These are phyloP conservation scores for Hypoxylon sp. DNA, from an alignment of 2,329 filamentous ascomycete genomes.

Conservation along the genomic window DNA sequence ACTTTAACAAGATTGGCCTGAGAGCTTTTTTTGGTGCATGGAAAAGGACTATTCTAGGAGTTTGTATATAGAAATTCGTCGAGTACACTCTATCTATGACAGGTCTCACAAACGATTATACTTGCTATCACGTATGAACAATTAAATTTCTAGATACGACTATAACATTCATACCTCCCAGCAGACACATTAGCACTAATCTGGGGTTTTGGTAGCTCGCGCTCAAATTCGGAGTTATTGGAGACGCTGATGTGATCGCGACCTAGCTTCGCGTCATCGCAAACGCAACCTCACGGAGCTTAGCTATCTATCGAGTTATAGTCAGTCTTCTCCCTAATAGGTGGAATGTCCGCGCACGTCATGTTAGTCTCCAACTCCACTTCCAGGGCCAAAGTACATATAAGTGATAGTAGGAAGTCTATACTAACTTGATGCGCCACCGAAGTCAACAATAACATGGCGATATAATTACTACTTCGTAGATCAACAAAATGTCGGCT, in stretches of 20 bases:
- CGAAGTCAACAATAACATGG: background rate
- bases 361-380: slow-evolving; percentile 39
- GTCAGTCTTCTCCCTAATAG: slow-evolving; percentile 26
- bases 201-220: slow-evolving; percentile 11
- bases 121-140: background rate
- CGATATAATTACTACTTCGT: background rate
- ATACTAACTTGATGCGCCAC: background rate
- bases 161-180: background rate
- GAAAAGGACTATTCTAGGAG: background rate
- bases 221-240: slow-evolving; percentile 4
- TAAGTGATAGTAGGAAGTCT: slow-evolving; percentile 16
- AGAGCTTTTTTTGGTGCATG: too few relatives aligned
- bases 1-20: background rate
- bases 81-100: too few relatives aligned
- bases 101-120: background rate
- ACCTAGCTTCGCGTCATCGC: slow-evolving; percentile 35
- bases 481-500: slow-evolving; percentile 50
- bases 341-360: slow-evolving; percentile 37
- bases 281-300: slow-evolving; percentile 27
- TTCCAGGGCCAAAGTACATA: slow-evolving; percentile 12
- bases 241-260: slow-evolving; percentile 35
- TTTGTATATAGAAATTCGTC: too few relatives aligned
- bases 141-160: too few relatives aligned
- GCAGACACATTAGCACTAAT: background rate
- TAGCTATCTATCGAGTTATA: slow-evolving; percentile 31